Evolutionary conservation across 192 early-diverging fungal species (phyloP).

Genomic region (Dimargaris verticillata): DNA sequence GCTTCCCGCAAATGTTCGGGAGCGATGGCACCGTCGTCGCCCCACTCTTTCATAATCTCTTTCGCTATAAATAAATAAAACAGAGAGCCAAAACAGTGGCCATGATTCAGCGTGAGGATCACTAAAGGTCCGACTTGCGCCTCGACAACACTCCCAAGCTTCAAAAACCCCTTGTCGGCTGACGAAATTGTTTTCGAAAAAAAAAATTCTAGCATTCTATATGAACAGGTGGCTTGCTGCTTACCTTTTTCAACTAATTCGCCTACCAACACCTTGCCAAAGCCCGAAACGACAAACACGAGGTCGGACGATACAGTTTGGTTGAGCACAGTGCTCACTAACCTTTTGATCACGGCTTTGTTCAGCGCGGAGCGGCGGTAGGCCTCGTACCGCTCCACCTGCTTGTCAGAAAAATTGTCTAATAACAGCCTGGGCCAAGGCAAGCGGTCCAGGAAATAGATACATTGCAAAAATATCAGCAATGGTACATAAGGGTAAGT

Average conservation of each 20-base stretch:
- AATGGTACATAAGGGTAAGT: background rate
- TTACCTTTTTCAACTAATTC: conserved; percentile 69
- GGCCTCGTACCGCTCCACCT: conserved; percentile 61
- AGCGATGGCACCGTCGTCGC: conserved; percentile 49
- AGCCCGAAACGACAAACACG: conserved; percentile 75
- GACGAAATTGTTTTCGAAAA: too few relatives aligned
- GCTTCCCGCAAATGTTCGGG: conserved; percentile 82
- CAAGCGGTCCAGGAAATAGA: too few relatives aligned
- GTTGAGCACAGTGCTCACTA: conserved; percentile 48
- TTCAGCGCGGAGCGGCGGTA: conserved; percentile 63
- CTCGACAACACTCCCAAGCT: background rate
- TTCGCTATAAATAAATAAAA: conserved; percentile 33
- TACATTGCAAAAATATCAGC: too few relatives aligned
- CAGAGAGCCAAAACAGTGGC: too few relatives aligned
- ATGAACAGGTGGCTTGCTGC: background rate
- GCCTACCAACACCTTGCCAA: conserved; percentile 79
- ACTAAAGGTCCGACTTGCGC: background rate
- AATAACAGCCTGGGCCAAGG: conserved; percentile 30
- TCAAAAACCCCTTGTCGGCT: background rate
- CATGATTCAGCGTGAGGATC: background rate
- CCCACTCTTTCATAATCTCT: conserved; percentile 65
- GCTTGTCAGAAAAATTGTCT: conserved; percentile 51
- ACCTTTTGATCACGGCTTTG: conserved; percentile 56
- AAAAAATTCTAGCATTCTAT: background rate
- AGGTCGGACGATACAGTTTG: conserved; percentile 51